Conservation (phyloP, 2,329 filamentous ascomycete species). For the Claviceps paspali region DNA sequence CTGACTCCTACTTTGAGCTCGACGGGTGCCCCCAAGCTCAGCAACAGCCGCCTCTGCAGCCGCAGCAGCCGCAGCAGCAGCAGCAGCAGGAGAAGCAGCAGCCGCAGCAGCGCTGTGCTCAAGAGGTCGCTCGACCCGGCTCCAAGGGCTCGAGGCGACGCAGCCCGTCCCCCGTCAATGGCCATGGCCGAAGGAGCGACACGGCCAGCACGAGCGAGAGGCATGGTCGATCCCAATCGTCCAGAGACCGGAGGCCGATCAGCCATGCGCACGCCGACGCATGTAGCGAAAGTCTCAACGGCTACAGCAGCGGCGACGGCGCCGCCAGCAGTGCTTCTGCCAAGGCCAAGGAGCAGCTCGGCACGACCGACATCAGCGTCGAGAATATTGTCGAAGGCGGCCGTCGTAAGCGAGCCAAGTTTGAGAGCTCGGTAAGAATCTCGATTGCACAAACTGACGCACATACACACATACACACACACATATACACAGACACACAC, state of each 20-base stretch:
- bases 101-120: slow-evolving; percentile 33
- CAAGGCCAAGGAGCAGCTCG: slow-evolving; percentile 71
- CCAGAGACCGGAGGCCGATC: slow-evolving; percentile 46
- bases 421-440: slow-evolving; percentile 82
- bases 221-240: slow-evolving; percentile 53
- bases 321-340: slow-evolving; percentile 58
- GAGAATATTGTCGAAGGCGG: slow-evolving; percentile 98
- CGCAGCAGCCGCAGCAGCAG: slow-evolving; percentile 24
- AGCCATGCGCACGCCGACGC: slow-evolving; percentile 39
- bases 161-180: slow-evolving; percentile 59
- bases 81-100: slow-evolving; percentile 19
- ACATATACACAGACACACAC: no score
- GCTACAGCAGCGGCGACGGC: slow-evolving; percentile 79
- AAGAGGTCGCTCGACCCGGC: slow-evolving; percentile 47
- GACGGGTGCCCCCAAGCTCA: slow-evolving; percentile 24
- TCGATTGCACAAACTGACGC: no score
- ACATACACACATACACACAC: no score
- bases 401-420: slow-evolving; percentile 84
- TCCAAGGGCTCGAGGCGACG: slow-evolving; percentile 60
- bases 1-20: slow-evolving; percentile 39
- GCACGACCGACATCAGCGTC: slow-evolving; percentile 91
- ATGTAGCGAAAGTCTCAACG: slow-evolving; percentile 49
- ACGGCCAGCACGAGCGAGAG: slow-evolving; percentile 50
- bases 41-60: slow-evolving; percentile 10
- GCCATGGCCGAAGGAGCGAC: slow-evolving; percentile 58